Conservation (phyloP, 768 basidiomycete genomes). For the Boletus tylopilopsis region DNA sequence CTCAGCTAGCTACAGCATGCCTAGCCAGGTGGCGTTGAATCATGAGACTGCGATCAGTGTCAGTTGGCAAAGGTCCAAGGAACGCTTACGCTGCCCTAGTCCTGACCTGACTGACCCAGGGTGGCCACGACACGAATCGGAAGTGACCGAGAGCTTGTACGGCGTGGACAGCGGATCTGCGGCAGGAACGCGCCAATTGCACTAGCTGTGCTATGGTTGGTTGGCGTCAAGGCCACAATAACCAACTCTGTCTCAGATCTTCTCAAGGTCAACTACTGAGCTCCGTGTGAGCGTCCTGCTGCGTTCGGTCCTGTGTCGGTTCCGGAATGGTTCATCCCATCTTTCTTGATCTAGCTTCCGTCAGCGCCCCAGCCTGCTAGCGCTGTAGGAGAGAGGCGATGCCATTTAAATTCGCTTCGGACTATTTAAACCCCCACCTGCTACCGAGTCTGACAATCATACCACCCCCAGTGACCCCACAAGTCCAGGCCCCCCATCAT, state of each 20-base stretch:
- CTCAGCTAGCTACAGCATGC: not conserved
- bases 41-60: not conserved
- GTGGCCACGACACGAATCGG: not conserved
- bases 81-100: conserved; percentile 1
- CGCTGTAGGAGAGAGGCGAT: conserved; percentile 23
- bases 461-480: too few relatives aligned
- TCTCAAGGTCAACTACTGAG: conserved; percentile 6
- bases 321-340: conserved; percentile 21
- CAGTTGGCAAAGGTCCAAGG: not conserved
- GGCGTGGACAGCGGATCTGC: conserved; percentile 14
- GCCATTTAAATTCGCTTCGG: conserved; percentile 7
- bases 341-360: conserved; percentile 20
- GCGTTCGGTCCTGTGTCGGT: conserved; percentile 26
- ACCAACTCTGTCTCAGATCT: conserved; percentile 11
- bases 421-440: conserved; percentile 26
- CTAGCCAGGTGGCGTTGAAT: too few relatives aligned
- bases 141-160: conserved; percentile 1
- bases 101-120: conserved; percentile 5
- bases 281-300: conserved; percentile 18
- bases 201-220: conserved; percentile 23
- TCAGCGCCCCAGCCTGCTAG: conserved; percentile 11
- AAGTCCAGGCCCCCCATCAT: conserved; percentile 12
- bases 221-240: conserved; percentile 9
- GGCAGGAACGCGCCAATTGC: conserved; percentile 8
- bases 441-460: not conserved